A percentile compares a stretch with the other conserved stretches of the same genome.
phyloP scores from a whole-genome alignment of 345 rosid genomes.

The Bruguiera sexangula region DNA sequence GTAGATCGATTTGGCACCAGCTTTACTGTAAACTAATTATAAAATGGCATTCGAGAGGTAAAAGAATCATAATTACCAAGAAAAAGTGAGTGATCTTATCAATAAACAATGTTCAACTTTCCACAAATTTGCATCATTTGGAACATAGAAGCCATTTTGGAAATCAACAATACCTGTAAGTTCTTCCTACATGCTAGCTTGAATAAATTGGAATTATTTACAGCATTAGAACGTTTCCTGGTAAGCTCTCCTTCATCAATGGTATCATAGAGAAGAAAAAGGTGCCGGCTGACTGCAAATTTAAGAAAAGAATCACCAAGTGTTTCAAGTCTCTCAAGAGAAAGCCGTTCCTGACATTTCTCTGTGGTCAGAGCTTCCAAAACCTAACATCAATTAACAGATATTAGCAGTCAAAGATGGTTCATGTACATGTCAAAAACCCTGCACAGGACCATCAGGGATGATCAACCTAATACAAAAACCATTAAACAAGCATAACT shows the following conservation, averaged over 20 bases:
- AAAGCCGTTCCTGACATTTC: constrained; percentile 90
- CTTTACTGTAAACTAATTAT: neutral
- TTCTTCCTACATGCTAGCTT: constrained; percentile 58
- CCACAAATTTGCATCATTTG: neutral
- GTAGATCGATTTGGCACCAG: neutral
- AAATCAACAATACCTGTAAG: constrained; percentile 57
- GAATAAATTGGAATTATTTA: constrained; percentile 70
- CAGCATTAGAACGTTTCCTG: constrained; percentile 66
- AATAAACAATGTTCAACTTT: too few species aligned
- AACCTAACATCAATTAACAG: constrained; percentile 43
- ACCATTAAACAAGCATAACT: constrained; percentile 2
- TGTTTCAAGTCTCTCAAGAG: constrained; percentile 87
- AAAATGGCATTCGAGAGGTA: neutral
- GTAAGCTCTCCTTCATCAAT: constrained; percentile 90
- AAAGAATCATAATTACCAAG: neutral
- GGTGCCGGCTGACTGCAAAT: constrained; percentile 73
- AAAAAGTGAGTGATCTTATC: too few species aligned
- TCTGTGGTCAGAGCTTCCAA: constrained; percentile 94
- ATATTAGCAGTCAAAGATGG: constrained; percentile 21
- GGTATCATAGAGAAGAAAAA: constrained; percentile 65
- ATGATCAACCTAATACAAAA: too few species aligned
- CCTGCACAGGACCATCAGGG: neutral
- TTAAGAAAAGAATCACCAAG: constrained; percentile 94
- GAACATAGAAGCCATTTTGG: constrained; percentile 5
- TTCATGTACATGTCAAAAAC: constrained; percentile 6